Percentiles rank a stretch among this genome's conserved stretches.
These are phyloP conservation scores for Ceratobasidium papillatum DNA, from an alignment of 1,284 basidiomycete genomes.

Conservation along the genomic window DNA sequence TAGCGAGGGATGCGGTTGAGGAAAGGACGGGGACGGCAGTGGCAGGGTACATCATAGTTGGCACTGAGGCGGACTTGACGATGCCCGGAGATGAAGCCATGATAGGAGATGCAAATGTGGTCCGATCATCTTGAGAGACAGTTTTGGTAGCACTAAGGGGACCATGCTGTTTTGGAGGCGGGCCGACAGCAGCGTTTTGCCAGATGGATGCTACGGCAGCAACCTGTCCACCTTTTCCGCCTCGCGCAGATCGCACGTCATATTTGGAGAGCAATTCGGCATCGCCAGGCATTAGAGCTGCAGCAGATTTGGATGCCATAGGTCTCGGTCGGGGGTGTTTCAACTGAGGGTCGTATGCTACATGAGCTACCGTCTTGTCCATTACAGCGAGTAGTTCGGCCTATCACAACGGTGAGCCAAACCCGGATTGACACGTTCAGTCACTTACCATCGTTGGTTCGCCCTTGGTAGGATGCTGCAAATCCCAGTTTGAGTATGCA, in stretches of 20 bases:
- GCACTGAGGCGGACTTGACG: constrained; percentile 30
- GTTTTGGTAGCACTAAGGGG: constrained; percentile 9
- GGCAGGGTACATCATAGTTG: constrained; percentile 30
- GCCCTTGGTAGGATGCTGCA: background rate
- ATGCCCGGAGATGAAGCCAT: background rate
- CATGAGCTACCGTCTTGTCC: background rate
- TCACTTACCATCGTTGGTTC: constrained; percentile 25
- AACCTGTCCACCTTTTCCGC: constrained; percentile 78
- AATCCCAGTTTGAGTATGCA: constrained; percentile 13
- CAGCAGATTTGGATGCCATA: constrained; percentile 36
- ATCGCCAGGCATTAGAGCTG: constrained; percentile 51
- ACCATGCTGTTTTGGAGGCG: background rate
- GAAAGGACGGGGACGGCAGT: constrained; percentile 64
- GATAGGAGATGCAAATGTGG: constrained; percentile 29
- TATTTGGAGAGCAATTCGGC: constrained; percentile 67
- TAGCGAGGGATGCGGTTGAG: constrained; percentile 74
- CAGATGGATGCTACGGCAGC: constrained; percentile 77
- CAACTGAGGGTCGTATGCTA: constrained; percentile 15
- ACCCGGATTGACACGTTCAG: background rate
- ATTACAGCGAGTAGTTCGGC: constrained; percentile 10
- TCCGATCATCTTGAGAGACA: constrained; percentile 5
- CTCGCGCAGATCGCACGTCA: constrained; percentile 77
- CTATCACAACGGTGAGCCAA: constrained; percentile 39
- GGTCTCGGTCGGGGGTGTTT: constrained; percentile 46
- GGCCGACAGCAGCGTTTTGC: constrained; percentile 50